Percentiles rank a stretch among this genome's conserved stretches.
Conservation (phyloP, 768 basidiomycete species). For the Symmetrospora coprosmae region DNA sequence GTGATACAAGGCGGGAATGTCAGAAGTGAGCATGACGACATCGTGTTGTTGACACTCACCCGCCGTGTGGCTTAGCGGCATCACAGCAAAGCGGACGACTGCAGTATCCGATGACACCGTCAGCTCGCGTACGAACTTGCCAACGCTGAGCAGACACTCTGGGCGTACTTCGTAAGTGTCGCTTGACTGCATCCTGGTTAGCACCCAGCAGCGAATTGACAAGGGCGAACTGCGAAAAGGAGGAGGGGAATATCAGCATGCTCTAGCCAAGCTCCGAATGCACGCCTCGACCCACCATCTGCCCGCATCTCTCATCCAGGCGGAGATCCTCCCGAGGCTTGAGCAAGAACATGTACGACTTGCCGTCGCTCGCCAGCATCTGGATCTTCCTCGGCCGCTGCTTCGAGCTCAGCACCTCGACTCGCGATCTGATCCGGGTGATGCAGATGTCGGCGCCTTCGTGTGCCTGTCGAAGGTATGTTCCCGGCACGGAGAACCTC, state of each 20-base stretch:
- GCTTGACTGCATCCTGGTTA: slow-evolving; percentile 1
- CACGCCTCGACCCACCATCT: slow-evolving; percentile 1
- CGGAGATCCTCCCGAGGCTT: not conserved
- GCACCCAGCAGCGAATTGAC: not conserved
- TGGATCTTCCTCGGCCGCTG: slow-evolving; percentile 37
- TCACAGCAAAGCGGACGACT: slow-evolving; percentile 7
- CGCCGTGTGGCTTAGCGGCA: slow-evolving; percentile 13
- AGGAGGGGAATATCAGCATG: not conserved
- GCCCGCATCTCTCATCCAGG: slow-evolving; percentile 21
- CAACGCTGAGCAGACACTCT: too few relatives aligned
- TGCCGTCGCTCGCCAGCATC: slow-evolving; percentile 35
- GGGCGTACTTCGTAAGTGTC: slow-evolving; percentile 15
- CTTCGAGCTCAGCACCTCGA: slow-evolving; percentile 35
- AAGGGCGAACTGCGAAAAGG: slow-evolving; percentile 2
- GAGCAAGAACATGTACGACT: slow-evolving; percentile 23
- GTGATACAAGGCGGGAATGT: not conserved
- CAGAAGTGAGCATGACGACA: not conserved
- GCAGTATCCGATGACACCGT: too few relatives aligned
- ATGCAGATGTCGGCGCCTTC: slow-evolving; percentile 5
- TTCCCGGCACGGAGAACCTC: not conserved
- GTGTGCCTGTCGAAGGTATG: not conserved
- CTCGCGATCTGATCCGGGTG: not conserved
- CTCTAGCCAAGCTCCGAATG: not conserved
- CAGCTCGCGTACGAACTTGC: too few relatives aligned
- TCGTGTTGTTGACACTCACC: not conserved